phyloP scores from a whole-genome alignment of 768 basidiomycete genomes.

The Cystofilobasidium ferigula region DNA sequence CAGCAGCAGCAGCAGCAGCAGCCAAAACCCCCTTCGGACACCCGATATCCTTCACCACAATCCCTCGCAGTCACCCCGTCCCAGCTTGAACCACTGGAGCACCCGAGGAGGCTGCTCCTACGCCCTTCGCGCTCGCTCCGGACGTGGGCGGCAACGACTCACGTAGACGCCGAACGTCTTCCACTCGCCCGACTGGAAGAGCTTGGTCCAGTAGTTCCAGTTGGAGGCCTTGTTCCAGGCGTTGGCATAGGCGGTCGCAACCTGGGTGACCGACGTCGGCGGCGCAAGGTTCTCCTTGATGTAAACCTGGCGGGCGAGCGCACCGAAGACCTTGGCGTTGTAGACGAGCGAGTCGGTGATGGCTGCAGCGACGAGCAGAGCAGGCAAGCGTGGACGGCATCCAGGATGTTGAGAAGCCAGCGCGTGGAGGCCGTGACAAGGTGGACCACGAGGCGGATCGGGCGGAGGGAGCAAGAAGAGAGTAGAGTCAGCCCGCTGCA shows the following conservation, averaged over 20 bases:
- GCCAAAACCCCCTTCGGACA: too few species aligned
- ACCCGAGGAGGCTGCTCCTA: too few species aligned
- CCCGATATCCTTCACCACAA: too few species aligned
- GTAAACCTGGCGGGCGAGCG: constrained; percentile 66
- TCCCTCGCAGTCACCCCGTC: too few species aligned
- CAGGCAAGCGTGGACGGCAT: background rate
- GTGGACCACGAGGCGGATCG: background rate
- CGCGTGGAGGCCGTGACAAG: too few species aligned
- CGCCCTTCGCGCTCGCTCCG: background rate
- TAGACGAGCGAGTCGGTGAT: constrained; percentile 38
- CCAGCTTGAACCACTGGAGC: too few species aligned
- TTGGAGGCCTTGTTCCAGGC: constrained; percentile 55
- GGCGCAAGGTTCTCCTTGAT: constrained; percentile 56
- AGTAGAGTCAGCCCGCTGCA: too few species aligned
- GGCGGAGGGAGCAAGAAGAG: too few species aligned
- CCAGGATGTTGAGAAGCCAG: too few species aligned
- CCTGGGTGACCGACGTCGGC: constrained; percentile 49
- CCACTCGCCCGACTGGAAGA: constrained; percentile 55
- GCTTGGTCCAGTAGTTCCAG: constrained; percentile 52
- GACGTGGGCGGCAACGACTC: background rate
- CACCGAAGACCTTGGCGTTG: constrained; percentile 51
- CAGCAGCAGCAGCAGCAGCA: too few species aligned
- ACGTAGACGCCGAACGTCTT: constrained; percentile 20
- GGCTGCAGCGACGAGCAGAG: constrained; percentile 60
- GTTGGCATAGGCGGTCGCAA: constrained; percentile 53